phyloP scores from a whole-genome alignment of 108 stramenopile species.

The Schizochytrium sp. region DNA sequence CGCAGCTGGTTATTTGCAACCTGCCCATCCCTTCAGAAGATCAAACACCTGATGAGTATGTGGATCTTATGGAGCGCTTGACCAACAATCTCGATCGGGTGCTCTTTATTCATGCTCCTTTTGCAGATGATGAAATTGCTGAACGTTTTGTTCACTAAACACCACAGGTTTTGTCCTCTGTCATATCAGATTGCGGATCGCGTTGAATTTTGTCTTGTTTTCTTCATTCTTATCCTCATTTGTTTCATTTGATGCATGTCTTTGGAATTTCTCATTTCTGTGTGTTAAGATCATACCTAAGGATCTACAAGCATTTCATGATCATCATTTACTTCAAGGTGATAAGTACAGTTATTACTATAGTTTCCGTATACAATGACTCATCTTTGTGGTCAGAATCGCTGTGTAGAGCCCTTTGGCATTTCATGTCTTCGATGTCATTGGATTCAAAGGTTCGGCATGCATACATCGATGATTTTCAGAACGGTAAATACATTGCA shows the following conservation, averaged over 20 bases:
- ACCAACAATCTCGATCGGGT: slow-evolving; percentile 28
- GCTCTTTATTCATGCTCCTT: slow-evolving; percentile 31
- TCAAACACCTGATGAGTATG: not conserved
- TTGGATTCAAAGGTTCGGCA: too few species aligned
- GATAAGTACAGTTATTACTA: too few species aligned
- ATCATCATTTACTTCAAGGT: too few species aligned
- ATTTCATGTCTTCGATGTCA: too few species aligned
- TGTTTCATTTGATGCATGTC: not conserved
- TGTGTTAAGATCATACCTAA: too few species aligned
- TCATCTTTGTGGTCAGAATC: too few species aligned
- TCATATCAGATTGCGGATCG: not conserved
- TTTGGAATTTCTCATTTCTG: too few species aligned
- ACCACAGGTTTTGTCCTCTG: not conserved
- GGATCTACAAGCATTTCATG: too few species aligned
- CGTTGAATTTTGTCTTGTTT: not conserved
- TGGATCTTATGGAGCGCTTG: not conserved
- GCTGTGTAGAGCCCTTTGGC: too few species aligned
- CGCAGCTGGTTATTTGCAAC: slow-evolving; percentile 41
- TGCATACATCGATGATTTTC: too few species aligned
- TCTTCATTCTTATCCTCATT: not conserved
- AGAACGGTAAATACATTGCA: too few species aligned
- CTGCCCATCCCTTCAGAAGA: not conserved
- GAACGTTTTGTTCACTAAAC: slow-evolving; percentile 3
- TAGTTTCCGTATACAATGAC: too few species aligned
- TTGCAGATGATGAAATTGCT: not conserved